Evolutionary conservation across 768 basidiomycete genomes (phyloP), one percentile per base, ranked within the genome.

Genomic region (Xanthoconium purpureum): DNA sequence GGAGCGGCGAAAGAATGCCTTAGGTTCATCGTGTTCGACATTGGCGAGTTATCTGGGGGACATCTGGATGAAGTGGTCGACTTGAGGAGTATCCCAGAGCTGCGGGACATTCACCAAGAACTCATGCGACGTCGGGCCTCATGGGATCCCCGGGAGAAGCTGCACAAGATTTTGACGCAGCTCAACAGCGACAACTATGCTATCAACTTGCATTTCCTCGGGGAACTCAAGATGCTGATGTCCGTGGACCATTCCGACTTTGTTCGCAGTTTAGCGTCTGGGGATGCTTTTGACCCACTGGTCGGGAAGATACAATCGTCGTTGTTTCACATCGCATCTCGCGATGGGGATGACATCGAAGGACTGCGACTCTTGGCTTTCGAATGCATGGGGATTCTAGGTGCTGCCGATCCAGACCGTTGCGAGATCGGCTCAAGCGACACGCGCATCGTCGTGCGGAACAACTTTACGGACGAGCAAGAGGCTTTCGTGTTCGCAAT

Each of bases 401-500:
- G 97, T 7, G 97, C 97, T 3, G 80, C 95, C 17, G 97, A 99
- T 71, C 96, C 96, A 1, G 96, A 98, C 75, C 81, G 97, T 47
- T 89, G 89, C 64, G 88, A 91, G 59, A 77, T 92, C 18, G 74
- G 75, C 2, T 68, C 78, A 32, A 74, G 72, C 37, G 85, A 88
- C 58, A 71, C 81, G 3, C 79, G 80, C 43, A 87, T 90, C 73
- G 80, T 94, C 45, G 79, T 98, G 47, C 76, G 85, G 57, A 82
- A 80, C 65, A 94, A 98, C 68, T 97, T 94, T 68, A 76, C 75
- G 1, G 88, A 95, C 61, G 84, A 88, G 47, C 76, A 75, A 14
- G 95, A 98, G 71, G 81, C 90, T 0, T 74, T 85, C 47, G 61
- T 76, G 7, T 98, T 99, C 66, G 94, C 88, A 1, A 71, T 94